Evolutionary conservation across 2,329 filamentous ascomycete species (phyloP).

Genomic region (Fusarium acutatum): DNA sequence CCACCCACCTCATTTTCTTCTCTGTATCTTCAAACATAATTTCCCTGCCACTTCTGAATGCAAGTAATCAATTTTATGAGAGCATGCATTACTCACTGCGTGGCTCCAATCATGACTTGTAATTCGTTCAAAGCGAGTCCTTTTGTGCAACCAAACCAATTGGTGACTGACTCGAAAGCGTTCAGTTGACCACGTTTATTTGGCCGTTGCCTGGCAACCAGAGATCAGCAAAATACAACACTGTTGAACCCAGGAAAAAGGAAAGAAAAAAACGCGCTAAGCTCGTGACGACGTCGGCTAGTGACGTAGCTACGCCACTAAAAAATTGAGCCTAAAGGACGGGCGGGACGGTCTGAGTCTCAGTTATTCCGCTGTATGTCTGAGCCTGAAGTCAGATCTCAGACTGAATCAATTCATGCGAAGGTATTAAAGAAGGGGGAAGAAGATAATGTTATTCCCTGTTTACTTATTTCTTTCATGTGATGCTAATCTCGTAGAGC

Average conservation of each 20-base stretch:
- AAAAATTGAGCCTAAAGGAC: background rate
- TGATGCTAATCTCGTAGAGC: background rate
- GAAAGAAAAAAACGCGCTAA: conserved; percentile 21
- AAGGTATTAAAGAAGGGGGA: background rate
- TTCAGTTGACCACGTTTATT: conserved; percentile 3
- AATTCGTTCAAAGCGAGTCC: background rate
- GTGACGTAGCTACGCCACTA: conserved; percentile 40
- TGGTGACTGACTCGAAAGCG: conserved; percentile 14
- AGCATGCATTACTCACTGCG: conserved; percentile 2
- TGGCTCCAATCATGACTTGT: conserved; percentile 33
- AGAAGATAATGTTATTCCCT: too few species aligned
- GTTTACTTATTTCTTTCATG: background rate
- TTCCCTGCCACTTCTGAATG: conserved; percentile 10
- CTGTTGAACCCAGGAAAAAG: background rate
- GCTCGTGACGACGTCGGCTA: conserved; percentile 32
- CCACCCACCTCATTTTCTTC: conserved; percentile 7
- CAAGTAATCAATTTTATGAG: background rate
- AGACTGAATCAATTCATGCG: background rate
- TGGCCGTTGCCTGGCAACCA: conserved; percentile 37
- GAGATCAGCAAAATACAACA: background rate
- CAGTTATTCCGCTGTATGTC: conserved; percentile 8
- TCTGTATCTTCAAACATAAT: background rate
- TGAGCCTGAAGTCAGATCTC: conserved; percentile 9
- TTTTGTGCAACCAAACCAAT: background rate
- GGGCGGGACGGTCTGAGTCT: background rate